These are phyloP conservation scores for Curvularia spicifera DNA, from an alignment of 2,329 filamentous ascomycete species.

Conservation along the genomic window DNA sequence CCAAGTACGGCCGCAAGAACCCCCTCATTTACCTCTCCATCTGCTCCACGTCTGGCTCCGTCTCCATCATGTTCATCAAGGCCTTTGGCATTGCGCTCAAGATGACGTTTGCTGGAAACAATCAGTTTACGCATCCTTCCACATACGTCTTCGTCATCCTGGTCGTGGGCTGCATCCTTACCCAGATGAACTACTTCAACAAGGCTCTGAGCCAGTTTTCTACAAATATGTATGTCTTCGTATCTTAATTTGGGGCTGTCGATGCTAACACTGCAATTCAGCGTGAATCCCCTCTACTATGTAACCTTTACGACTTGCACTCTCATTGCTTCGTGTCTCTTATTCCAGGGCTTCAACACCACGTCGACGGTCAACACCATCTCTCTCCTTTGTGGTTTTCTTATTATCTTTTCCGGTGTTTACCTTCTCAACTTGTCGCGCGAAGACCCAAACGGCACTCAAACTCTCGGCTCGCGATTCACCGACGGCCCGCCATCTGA, in stretches of 20 bases:
- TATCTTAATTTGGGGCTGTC: background rate
- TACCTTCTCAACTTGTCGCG: conserved; percentile 97
- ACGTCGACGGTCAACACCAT: conserved; percentile 90
- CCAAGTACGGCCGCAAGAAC: conserved; percentile 90
- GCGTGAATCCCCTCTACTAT: conserved; percentile 95
- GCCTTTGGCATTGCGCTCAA: conserved; percentile 98
- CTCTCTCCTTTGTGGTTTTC: conserved; percentile 88
- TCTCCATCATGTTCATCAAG: conserved; percentile 99
- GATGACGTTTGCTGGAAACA: conserved; percentile 88
- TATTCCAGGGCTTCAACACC: conserved; percentile 96
- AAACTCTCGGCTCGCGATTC: conserved; percentile 59
- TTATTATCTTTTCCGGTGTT: conserved; percentile 93
- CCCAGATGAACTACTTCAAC: conserved; percentile 99
- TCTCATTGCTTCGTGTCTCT: conserved; percentile 91
- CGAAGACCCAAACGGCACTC: conserved; percentile 81
- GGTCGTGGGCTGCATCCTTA: conserved; percentile 89
- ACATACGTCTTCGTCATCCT: conserved; percentile 98
- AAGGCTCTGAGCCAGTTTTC: conserved; percentile 97
- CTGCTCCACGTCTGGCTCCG: conserved; percentile 93
- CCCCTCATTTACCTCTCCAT: conserved; percentile 96
- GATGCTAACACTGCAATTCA: conserved; percentile 48
- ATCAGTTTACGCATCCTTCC: conserved; percentile 92
- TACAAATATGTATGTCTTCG: conserved; percentile 82
- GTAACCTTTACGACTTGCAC: conserved; percentile 97
- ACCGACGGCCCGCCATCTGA: conserved; percentile 88